A percentile compares a stretch with the other conserved stretches of the same genome.
Evolutionary conservation across 2,329 filamentous ascomycete species (phyloP).

Genomic region (Claviceps paspali): DNA sequence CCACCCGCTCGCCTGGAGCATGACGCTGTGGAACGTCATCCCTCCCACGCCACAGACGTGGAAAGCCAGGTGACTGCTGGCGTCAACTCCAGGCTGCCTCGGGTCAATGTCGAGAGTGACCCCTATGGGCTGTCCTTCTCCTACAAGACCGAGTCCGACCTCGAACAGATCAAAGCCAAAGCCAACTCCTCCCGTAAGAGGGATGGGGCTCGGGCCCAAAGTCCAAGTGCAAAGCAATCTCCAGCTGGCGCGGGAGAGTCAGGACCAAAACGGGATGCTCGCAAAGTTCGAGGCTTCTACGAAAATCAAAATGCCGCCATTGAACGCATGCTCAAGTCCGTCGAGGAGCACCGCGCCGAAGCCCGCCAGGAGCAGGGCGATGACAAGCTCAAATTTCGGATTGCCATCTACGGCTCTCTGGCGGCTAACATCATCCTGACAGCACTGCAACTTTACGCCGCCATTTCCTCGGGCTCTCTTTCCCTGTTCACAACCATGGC

Average conservation of each 20-base stretch:
- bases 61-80: conserved; percentile 30
- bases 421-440: conserved; percentile 68
- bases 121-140: conserved; percentile 65
- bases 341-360: conserved; percentile 76
- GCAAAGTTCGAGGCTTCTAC: conserved; percentile 68
- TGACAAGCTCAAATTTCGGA: conserved; percentile 63
- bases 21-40: conserved; percentile 28
- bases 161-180: conserved; percentile 60
- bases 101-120: conserved; percentile 51
- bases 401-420: conserved; percentile 53
- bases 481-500: conserved; percentile 97
- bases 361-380: conserved; percentile 68
- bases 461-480: conserved; percentile 72
- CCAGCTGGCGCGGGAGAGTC: conserved; percentile 2
- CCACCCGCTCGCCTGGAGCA: conserved; percentile 17
- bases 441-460: conserved; percentile 74
- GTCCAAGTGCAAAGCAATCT: conserved; percentile 1
- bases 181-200: conserved; percentile 72
- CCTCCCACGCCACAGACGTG: conserved; percentile 26
- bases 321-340: conserved; percentile 75
- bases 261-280: conserved; percentile 21
- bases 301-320: conserved; percentile 87
- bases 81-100: conserved; percentile 32
- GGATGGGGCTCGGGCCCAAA: conserved; percentile 20
- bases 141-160: conserved; percentile 64